phyloP scores from a whole-genome alignment of 163 green algal genomes.

The Chloromonas sp. region DNA sequence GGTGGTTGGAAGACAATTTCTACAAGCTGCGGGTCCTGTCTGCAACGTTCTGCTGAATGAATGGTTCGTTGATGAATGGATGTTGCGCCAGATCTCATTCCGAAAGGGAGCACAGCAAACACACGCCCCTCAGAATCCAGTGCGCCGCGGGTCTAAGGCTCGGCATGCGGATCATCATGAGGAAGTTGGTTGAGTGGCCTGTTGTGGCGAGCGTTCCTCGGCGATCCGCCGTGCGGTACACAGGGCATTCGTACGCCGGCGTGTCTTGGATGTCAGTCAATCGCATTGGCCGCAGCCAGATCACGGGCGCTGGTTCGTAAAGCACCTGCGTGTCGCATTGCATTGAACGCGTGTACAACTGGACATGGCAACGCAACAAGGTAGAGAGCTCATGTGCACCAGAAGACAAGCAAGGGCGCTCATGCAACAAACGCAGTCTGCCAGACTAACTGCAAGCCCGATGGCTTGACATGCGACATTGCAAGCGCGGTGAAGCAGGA shows the following conservation, averaged over 20 bases:
- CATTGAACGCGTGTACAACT: neutral
- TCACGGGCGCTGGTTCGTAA: conserved; percentile 33
- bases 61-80: too few relatives aligned
- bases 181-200: conserved; percentile 69
- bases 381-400: too few relatives aligned
- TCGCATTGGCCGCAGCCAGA: conserved; percentile 47
- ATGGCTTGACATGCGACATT: too few relatives aligned
- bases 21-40: too few relatives aligned
- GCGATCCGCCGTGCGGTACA: conserved; percentile 51
- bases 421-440: too few relatives aligned
- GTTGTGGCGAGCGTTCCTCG: conserved; percentile 60
- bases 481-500: too few relatives aligned
- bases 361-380: too few relatives aligned
- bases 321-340: conserved; percentile 29
- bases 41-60: too few relatives aligned
- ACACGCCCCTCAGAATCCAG: conserved; percentile 59
- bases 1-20: too few relatives aligned
- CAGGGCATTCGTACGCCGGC: conserved; percentile 43
- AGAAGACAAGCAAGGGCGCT: too few relatives aligned
- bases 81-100: conserved; percentile 9
- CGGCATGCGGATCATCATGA: conserved; percentile 45
- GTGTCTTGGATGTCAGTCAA: conserved; percentile 20
- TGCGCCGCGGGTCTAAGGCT: conserved; percentile 34
- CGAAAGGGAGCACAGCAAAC: conserved; percentile 44
- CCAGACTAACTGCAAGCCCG: too few relatives aligned